Conservation (phyloP, 371 early-diverging fungal species). For the Mucor plumbeus region DNA sequence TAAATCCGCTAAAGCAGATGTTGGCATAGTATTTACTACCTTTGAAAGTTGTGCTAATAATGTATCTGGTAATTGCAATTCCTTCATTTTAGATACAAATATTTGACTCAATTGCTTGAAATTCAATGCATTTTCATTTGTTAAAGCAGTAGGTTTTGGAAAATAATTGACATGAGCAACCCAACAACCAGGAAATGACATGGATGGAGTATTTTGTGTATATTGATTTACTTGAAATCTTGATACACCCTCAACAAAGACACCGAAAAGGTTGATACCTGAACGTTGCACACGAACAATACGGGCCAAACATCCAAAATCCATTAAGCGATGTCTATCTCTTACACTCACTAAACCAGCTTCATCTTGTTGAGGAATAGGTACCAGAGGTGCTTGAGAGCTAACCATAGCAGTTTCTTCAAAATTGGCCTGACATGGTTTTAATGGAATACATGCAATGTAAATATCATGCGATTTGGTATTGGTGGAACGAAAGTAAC, state of each 20-base stretch:
- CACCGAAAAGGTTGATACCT: constrained; percentile 42
- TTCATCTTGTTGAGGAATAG: constrained; percentile 7
- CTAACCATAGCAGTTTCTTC: not conserved
- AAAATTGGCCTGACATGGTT: not conserved
- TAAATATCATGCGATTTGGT: constrained; percentile 14
- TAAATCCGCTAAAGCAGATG: constrained; percentile 73
- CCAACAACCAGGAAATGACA: constrained; percentile 22
- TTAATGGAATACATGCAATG: constrained; percentile 36
- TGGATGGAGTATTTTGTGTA: constrained; percentile 21
- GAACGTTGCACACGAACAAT: constrained; percentile 46
- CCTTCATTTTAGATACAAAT: constrained; percentile 63
- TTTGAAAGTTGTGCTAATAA: constrained; percentile 68
- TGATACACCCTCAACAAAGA: constrained; percentile 45
- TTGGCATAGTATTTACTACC: constrained; percentile 66
- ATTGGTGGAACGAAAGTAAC: constrained; percentile 26
- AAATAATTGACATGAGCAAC: constrained; percentile 40
- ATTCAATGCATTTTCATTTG: constrained; percentile 10
- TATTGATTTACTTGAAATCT: constrained; percentile 40
- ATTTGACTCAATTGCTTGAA: constrained; percentile 65
- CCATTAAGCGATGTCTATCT: constrained; percentile 34
- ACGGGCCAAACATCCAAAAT: constrained; percentile 51
- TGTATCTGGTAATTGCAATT: constrained; percentile 69
- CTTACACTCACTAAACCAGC: constrained; percentile 7
- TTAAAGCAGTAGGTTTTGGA: not conserved
- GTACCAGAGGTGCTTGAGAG: constrained; percentile 26